These are phyloP conservation scores for Candida xiaguanensis DNA, from an alignment of 805 yeast genomes.

Conservation along the genomic window DNA sequence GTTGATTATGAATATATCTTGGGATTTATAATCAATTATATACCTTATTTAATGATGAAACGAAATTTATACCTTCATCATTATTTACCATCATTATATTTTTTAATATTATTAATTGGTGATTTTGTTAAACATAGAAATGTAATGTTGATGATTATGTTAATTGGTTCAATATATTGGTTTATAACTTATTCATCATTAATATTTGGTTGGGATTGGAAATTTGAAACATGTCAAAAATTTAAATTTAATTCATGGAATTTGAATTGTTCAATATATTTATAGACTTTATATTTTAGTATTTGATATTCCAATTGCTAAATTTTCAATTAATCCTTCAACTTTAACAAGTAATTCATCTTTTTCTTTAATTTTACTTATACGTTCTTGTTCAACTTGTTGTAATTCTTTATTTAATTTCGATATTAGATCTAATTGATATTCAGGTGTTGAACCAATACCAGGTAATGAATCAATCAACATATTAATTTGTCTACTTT, in stretches of 20 bases:
- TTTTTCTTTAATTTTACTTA: conserved; percentile 56
- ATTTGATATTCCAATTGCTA: conserved; percentile 52
- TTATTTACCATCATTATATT: conserved; percentile 49
- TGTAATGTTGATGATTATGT: conserved; percentile 17
- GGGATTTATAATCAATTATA: conserved; percentile 59
- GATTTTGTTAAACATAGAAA: conserved; percentile 42
- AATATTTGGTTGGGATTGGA: conserved; percentile 48
- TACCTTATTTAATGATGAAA: conserved; percentile 49
- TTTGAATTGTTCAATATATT: conserved; percentile 33
- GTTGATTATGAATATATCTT: conserved; percentile 3
- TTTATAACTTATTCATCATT: conserved; percentile 36
- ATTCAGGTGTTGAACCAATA: conserved; percentile 75
- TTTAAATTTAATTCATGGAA: conserved; percentile 43
- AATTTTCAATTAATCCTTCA: conserved; percentile 59
- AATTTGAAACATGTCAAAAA: conserved; percentile 31
- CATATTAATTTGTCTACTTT: conserved; percentile 80
- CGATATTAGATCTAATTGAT: conserved; percentile 64
- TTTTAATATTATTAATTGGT: conserved; percentile 42
- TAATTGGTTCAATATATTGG: conserved; percentile 18
- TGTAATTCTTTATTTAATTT: conserved; percentile 59
- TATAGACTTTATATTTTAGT: conserved; percentile 20
- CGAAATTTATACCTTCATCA: conserved; percentile 41
- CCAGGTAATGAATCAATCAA: conserved; percentile 91
- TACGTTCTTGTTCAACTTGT: conserved; percentile 55
- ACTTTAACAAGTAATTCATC: conserved; percentile 60